phyloP scores from a whole-genome alignment of 2,329 filamentous ascomycete species.

The Diaporthe sp. region DNA sequence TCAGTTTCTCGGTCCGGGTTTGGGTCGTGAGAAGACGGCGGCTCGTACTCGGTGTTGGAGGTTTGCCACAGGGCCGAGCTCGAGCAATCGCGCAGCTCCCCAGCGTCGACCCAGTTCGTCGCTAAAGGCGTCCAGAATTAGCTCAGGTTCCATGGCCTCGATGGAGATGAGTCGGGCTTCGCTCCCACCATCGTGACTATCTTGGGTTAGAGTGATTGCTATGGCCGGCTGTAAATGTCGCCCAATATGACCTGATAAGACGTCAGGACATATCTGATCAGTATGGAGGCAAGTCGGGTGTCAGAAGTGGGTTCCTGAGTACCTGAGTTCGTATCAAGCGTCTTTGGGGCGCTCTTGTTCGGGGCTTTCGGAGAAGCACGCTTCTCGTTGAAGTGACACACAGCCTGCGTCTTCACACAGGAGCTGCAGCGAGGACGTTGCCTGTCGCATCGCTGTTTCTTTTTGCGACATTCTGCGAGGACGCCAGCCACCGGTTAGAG shows the following conservation, averaged over 20 bases:
- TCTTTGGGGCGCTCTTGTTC: not conserved
- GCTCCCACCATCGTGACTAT: not conserved
- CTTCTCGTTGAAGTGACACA: not conserved
- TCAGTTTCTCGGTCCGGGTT: not conserved
- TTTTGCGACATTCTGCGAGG: not conserved
- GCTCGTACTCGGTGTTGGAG: not conserved
- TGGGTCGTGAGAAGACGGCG: not conserved
- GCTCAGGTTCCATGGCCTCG: not conserved
- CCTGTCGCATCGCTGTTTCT: not conserved
- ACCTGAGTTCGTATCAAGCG: not conserved
- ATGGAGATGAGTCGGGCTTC: not conserved
- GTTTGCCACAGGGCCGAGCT: not conserved
- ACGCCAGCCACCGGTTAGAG: not conserved
- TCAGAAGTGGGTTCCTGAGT: not conserved
- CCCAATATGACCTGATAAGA: not conserved
- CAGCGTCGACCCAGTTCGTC: not conserved
- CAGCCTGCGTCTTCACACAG: not conserved
- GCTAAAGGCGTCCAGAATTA: not conserved
- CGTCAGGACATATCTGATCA: not conserved
- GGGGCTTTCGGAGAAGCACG: not conserved
- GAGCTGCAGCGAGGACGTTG: not conserved
- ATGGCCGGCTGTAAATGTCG: not conserved
- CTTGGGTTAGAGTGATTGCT: not conserved
- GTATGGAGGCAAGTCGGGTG: not conserved
- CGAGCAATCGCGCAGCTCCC: not conserved